Conservation (phyloP, 75 land plant genomes). For the Cryptomeria japonica region DNA sequence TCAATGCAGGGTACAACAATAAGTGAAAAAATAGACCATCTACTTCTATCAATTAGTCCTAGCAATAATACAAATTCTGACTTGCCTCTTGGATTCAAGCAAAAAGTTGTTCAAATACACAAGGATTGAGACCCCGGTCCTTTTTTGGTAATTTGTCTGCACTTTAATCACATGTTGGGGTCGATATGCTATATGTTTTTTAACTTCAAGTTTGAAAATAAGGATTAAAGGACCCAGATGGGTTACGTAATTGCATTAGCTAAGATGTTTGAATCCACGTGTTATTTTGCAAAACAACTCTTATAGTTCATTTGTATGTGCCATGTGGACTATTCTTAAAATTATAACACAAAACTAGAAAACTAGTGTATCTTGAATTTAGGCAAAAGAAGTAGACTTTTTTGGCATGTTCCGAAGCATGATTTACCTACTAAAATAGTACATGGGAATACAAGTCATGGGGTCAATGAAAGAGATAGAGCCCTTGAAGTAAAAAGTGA, state of each 20-base stretch:
- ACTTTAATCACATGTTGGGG: constrained; percentile 57
- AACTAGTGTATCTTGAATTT: not conserved
- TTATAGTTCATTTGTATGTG: not conserved
- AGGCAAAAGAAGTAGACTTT: not conserved
- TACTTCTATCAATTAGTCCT: not conserved
- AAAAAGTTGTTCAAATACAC: constrained; percentile 87
- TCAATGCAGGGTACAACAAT: too few relatives aligned
- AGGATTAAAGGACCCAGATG: not conserved
- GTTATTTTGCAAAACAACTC: not conserved
- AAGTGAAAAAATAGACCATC: not conserved
- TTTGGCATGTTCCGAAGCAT: constrained; percentile 9
- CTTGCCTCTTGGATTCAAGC: constrained; percentile 79
- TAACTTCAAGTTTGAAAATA: constrained; percentile 74
- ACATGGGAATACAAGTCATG: constrained; percentile 97
- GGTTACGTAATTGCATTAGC: not conserved
- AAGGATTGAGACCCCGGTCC: constrained; percentile 82
- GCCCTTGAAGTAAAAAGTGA: too few relatives aligned
- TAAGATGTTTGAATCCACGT: not conserved
- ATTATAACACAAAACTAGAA: not conserved
- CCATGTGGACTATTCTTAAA: not conserved
- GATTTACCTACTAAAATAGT: constrained; percentile 3
- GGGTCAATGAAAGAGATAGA: too few relatives aligned
- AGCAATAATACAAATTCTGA: not conserved
- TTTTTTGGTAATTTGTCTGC: constrained; percentile 40
- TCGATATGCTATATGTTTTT: constrained; percentile 93